Percentiles rank a stretch among this genome's conserved stretches.
phyloP scores from a whole-genome alignment of 148 eudicot genomes.

The Vaccinium vitisidaea region DNA sequence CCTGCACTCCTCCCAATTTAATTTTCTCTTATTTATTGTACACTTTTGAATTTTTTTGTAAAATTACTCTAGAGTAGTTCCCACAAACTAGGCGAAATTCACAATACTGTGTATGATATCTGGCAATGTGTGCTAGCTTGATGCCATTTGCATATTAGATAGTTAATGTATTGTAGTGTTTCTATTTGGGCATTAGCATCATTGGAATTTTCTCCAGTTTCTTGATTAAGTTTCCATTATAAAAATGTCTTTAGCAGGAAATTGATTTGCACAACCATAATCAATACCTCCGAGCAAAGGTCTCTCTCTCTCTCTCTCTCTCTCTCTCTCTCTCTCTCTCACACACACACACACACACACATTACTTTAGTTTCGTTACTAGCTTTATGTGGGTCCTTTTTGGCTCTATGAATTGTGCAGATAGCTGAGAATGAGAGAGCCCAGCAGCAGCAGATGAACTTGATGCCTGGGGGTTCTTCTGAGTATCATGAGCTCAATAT shows the following conservation, averaged over 20 bases:
- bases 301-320: conserved; percentile 13
- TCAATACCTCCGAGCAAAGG: conserved; percentile 93
- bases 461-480: conserved; percentile 69
- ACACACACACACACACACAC: no score
- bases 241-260: conserved; percentile 51
- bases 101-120: no score
- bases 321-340: background rate
- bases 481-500: conserved; percentile 53
- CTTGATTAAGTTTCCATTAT: background rate
- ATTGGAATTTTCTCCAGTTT: background rate
- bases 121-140: no score
- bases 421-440: conserved; percentile 86
- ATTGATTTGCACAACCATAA: conserved; percentile 81
- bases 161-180: no score
- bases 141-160: no score
- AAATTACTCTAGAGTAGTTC: no score
- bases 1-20: no score
- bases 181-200: background rate
- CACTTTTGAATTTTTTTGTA: no score
- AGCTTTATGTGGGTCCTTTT: background rate
- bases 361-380: background rate
- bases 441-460: conserved; percentile 68
- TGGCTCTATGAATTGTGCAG: conserved; percentile 28
- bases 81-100: no score
- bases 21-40: no score